A percentile compares a stretch with the other conserved stretches of the same genome.
These are phyloP conservation scores for Ramicandelaber brevisporus DNA, from an alignment of 192 early-diverging fungal genomes.

Conservation along the genomic window DNA sequence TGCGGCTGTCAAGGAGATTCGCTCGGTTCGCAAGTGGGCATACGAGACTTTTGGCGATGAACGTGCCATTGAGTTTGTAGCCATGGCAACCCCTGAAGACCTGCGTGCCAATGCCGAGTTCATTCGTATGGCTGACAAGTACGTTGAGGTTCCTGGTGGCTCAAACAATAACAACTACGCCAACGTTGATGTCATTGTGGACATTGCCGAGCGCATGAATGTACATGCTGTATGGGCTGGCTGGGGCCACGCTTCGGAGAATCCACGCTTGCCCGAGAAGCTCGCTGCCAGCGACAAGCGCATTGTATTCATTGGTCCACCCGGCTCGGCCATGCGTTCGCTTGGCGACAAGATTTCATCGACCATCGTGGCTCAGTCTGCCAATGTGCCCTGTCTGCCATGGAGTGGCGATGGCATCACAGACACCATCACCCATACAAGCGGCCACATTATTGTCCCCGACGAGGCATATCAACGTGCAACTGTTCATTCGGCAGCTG, in stretches of 20 bases:
- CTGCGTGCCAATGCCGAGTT: constrained; percentile 94
- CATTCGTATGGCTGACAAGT: constrained; percentile 98
- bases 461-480: constrained; percentile 55
- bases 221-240: constrained; percentile 95
- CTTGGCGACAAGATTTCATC: constrained; percentile 99
- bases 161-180: constrained; percentile 98
- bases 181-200: constrained; percentile 94
- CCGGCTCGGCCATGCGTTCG: constrained; percentile 89
- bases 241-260: constrained; percentile 98
- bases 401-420: constrained; percentile 82
- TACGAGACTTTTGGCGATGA: constrained; percentile 97
- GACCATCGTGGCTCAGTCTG: constrained; percentile 94
- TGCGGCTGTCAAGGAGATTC: constrained; percentile 96
- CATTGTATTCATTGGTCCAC: constrained; percentile 91
- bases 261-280: constrained; percentile 82
- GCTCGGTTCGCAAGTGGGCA: constrained; percentile 92
- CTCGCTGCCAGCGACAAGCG: constrained; percentile 53
- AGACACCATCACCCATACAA: constrained; percentile 32
- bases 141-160: constrained; percentile 93
- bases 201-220: constrained; percentile 84
- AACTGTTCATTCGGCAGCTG: constrained; percentile 60
- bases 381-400: constrained; percentile 83
- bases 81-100: constrained; percentile 97
- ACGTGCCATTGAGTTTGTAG: constrained; percentile 82
- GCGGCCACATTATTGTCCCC: constrained; percentile 58